Evolutionary conservation across 345 rosid species (phyloP).

Genomic region (Eucalyptus erythrocorys): DNA sequence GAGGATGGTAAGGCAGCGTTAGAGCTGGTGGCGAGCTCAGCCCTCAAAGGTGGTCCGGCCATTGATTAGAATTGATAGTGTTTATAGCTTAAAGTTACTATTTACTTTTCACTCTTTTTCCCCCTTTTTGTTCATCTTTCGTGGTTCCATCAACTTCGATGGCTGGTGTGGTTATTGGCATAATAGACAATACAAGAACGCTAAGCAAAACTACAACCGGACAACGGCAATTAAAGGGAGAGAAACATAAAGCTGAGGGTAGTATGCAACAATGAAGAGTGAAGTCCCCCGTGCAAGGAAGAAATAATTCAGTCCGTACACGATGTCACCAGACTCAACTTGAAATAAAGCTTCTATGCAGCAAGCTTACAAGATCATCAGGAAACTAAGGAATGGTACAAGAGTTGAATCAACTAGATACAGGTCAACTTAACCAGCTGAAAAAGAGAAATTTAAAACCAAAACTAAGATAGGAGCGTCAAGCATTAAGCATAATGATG

Average conservation of each 20-base stretch:
- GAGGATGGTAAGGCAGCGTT: not conserved
- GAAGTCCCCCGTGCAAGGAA: not conserved
- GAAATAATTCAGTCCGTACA: not conserved
- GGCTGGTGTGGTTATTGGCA: not conserved
- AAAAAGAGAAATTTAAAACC: not conserved
- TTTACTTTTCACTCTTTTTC: not conserved
- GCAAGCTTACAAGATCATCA: not conserved
- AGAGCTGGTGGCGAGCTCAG: not conserved
- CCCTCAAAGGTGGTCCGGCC: not conserved
- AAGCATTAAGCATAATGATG: not conserved
- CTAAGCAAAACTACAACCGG: not conserved
- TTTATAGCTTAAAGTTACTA: not conserved
- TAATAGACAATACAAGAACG: not conserved
- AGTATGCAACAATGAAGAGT: not conserved
- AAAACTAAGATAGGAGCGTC: not conserved
- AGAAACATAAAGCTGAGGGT: not conserved
- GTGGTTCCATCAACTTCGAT: not conserved
- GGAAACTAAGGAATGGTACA: not conserved
- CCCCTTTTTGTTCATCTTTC: not conserved
- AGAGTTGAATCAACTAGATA: not conserved
- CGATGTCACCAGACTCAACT: not conserved
- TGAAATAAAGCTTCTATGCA: not conserved
- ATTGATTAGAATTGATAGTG: not conserved
- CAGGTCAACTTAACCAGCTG: not conserved
- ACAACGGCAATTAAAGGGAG: not conserved